These are phyloP conservation scores for Ichthyophthirius multifiliis DNA, from an alignment of 169 alveolate genomes.

Conservation along the genomic window DNA sequence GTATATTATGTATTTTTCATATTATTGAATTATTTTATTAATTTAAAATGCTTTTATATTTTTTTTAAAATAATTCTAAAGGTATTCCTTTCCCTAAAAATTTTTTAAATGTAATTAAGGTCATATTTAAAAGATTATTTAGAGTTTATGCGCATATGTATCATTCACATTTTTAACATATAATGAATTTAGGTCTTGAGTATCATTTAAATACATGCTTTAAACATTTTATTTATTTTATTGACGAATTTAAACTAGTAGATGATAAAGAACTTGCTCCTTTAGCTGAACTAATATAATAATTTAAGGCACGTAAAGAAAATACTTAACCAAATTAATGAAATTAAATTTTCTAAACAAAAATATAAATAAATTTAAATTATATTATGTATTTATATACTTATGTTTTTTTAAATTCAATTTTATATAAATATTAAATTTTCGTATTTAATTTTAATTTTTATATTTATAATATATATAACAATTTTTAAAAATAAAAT, in stretches of 20 bases:
- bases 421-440: too few species aligned
- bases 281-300: slow-evolving; percentile 80
- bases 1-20: too few species aligned
- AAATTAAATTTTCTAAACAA: background rate
- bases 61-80: background rate
- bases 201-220: slow-evolving; percentile 87
- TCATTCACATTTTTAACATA: slow-evolving; percentile 87
- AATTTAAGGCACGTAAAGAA: slow-evolving; percentile 79
- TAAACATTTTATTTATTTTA: slow-evolving; percentile 84
- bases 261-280: slow-evolving; percentile 88
- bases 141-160: slow-evolving; percentile 90
- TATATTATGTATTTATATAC: too few species aligned
- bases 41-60: background rate
- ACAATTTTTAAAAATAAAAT: too few species aligned
- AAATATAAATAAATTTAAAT: too few species aligned
- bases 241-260: slow-evolving; percentile 81
- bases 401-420: too few species aligned
- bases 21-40: too few species aligned
- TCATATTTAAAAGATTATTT: slow-evolving; percentile 85
- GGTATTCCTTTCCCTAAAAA: slow-evolving; percentile 88
- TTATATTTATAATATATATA: too few species aligned
- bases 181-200: slow-evolving; percentile 81
- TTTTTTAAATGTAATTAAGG: slow-evolving; percentile 75
- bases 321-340: slow-evolving; percentile 40
- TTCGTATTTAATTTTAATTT: too few species aligned